Base-by-base conservation (phyloP, 2,329 filamentous ascomycete species). In the Colletotrichum filicis region DNA sequence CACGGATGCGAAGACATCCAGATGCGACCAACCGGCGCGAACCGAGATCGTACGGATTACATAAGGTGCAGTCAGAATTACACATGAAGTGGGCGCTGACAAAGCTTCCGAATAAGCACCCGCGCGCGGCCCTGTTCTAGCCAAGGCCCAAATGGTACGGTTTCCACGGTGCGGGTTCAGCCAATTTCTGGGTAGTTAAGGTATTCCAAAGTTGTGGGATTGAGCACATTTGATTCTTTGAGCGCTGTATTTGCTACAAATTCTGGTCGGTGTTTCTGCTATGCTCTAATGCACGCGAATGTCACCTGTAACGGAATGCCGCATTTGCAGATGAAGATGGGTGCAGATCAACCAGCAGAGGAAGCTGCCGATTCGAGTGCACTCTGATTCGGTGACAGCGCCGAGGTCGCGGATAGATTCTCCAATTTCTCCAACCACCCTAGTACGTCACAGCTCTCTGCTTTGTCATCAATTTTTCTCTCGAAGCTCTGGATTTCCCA, bases 391-490 rank as follows among this genome's bases (percentile, higher is more conserved):
- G 61, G 55, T 30, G 35, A 42, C 66, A 62, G 57, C 56, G 49
- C 53, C 53, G 61, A 66, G 26, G 62, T 14, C 19, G 42, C 37
- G 22, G 7, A 49, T 22, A 42, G 56, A 37, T 42, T 60, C 64
- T 56, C 60, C 60, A 63, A 63, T 24, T 63, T 63, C 46, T 63
- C 60, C 60, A 53, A 63, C 22, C 35, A 32, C 30, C 12, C 32
- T 59, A 53, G 75, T 74, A 68, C 73, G 64, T 65, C 77, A 77
- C 52, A 74, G 14, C 37, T n/a, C 2, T 24, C n/a, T 66, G 68
- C 68, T 71, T 71, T 67, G 68, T 71, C 68, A 68, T 62, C 68
- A 67, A 2, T 7, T 32, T 46, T 55, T 22, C 8, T 9, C 32
- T 32, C 22, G 4, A 6, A 28, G 37, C 56, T 67, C 52, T 24